These are phyloP conservation scores for Protomyces arabidopsidicola DNA, from an alignment of 1,139 yeast genomes.

Conservation along the genomic window DNA sequence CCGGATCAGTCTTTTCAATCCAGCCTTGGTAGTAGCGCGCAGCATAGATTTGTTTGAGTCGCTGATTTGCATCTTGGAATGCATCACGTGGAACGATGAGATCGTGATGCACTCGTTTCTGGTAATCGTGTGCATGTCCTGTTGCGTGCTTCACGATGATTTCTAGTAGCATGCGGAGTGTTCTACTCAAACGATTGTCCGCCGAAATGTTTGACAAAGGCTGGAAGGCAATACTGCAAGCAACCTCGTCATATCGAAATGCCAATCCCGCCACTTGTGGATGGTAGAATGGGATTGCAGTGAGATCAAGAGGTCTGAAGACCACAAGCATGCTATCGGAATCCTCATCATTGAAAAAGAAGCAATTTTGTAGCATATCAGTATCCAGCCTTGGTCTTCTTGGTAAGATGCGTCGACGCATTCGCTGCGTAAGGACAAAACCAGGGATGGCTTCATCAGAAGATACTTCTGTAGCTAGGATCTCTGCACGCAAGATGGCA, in stretches of 20 bases:
- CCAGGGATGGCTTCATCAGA: neutral
- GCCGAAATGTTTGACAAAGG: slow-evolving; percentile 23
- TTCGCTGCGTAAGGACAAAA: neutral
- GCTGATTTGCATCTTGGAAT: slow-evolving; percentile 78
- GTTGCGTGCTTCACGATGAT: slow-evolving; percentile 78
- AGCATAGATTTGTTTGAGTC: slow-evolving; percentile 77
- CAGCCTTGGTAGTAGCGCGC: slow-evolving; percentile 71
- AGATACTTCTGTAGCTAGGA: slow-evolving; percentile 49
- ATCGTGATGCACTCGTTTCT: slow-evolving; percentile 85
- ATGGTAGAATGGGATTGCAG: slow-evolving; percentile 74
- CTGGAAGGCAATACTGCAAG: slow-evolving; percentile 13
- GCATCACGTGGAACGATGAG: slow-evolving; percentile 72
- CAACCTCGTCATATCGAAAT: slow-evolving; percentile 41
- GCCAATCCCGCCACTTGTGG: slow-evolving; percentile 81
- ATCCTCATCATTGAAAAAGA: neutral
- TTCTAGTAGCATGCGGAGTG: slow-evolving; percentile 70
- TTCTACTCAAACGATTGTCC: slow-evolving; percentile 59
- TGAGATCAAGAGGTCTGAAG: slow-evolving; percentile 28
- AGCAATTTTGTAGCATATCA: slow-evolving; percentile 19
- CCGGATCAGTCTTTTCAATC: slow-evolving; percentile 91
- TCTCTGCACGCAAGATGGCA: slow-evolving; percentile 82
- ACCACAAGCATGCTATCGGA: neutral
- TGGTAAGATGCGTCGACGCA: slow-evolving; percentile 3
- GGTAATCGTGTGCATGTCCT: slow-evolving; percentile 80
- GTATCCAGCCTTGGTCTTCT: slow-evolving; percentile 12